These are phyloP conservation scores for Choanephora cucurbitarum DNA, from an alignment of 371 early-diverging fungal species.

Conservation along the genomic window DNA sequence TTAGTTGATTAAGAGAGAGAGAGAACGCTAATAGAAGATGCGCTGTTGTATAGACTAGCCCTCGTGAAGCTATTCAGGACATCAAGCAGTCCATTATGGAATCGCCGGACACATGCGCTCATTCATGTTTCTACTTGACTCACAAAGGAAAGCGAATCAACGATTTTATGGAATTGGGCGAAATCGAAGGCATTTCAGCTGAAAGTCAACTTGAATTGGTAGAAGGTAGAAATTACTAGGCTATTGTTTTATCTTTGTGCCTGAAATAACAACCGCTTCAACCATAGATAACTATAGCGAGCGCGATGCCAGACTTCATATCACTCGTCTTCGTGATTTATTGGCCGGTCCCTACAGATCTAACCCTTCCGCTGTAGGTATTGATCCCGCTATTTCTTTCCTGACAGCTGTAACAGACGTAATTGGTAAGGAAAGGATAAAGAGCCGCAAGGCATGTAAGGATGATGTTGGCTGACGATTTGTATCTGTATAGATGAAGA, in stretches of 20 bases:
- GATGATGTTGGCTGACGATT: neutral
- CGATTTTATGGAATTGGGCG: constrained; percentile 75
- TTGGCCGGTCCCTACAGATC: constrained; percentile 77
- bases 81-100: constrained; percentile 88
- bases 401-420: constrained; percentile 68
- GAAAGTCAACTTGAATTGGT: constrained; percentile 68
- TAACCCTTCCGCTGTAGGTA: constrained; percentile 67
- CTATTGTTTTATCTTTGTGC: neutral
- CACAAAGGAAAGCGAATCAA: constrained; percentile 71
- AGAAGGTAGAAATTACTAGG: constrained; percentile 61
- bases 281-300: constrained; percentile 78
- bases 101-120: constrained; percentile 79
- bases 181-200: constrained; percentile 73
- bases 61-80: constrained; percentile 82
- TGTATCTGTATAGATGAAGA: constrained; percentile 36
- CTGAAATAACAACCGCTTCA: neutral
- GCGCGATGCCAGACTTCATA: constrained; percentile 88
- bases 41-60: constrained; percentile 51
- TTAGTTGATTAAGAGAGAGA: neutral
- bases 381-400: constrained; percentile 73
- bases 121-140: constrained; percentile 88
- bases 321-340: constrained; percentile 84
- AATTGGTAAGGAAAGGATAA: constrained; percentile 48
- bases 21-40: neutral
- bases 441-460: neutral